Percentiles rank a stretch among this genome's conserved stretches.
These are phyloP conservation scores for Colletotrichum caudatum DNA, from an alignment of 2,329 filamentous ascomycete species.

Conservation along the genomic window DNA sequence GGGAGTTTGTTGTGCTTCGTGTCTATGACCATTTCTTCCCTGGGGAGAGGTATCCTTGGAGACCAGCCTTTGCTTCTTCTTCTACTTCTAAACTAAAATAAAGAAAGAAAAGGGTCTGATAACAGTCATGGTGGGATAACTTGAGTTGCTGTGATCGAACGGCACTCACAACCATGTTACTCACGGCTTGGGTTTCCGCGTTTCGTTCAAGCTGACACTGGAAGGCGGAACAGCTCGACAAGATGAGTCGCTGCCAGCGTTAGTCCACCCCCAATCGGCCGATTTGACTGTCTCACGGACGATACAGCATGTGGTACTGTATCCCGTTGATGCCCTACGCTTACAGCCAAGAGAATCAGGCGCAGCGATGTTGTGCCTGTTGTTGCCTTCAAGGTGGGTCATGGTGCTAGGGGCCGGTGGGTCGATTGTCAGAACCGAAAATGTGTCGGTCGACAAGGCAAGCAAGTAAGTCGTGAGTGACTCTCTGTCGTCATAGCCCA, in stretches of 20 bases:
- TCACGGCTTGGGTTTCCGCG: not conserved
- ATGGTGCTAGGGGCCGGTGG: not conserved
- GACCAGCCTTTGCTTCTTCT: too few species aligned
- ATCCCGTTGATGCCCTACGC: not conserved
- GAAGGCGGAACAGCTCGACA: not conserved
- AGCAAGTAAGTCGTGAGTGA: too few species aligned
- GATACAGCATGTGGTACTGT: not conserved
- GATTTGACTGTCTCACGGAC: not conserved
- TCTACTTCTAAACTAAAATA: too few species aligned
- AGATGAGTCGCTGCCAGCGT: not conserved
- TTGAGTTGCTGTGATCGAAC: not conserved
- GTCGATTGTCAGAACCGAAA: not conserved
- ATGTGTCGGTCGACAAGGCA: too few species aligned
- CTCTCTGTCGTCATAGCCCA: not conserved
- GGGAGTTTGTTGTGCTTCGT: not conserved
- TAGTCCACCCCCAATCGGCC: not conserved
- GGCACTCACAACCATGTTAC: not conserved
- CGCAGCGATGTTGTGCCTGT: not conserved
- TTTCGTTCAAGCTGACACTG: not conserved
- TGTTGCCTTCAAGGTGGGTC: not conserved
- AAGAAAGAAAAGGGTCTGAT: too few species aligned
- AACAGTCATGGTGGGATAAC: not conserved
- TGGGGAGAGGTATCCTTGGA: too few species aligned
- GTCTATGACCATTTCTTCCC: not conserved
- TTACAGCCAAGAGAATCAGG: not conserved